Base-by-base conservation (phyloP, 441 rosid genomes). In the Pelargonium citronellum region DNA sequence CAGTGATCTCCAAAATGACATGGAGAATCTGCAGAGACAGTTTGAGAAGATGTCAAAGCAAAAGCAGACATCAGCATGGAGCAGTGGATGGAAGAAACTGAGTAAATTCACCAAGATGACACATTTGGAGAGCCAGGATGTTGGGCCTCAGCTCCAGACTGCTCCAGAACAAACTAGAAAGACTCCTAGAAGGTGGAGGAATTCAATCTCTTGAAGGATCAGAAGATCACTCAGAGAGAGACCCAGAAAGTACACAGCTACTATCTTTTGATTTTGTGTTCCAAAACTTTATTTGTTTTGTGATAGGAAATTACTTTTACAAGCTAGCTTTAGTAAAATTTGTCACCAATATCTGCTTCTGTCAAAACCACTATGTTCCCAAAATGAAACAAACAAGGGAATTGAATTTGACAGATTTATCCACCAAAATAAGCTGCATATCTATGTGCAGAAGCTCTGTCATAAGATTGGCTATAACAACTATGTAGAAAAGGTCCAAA, bases 151-250 rank as follows among this genome's bases (percentile, higher is more conserved):
- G 75, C 69, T 72, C 22, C 80, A 85, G 7, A 74, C 77, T 20
- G 71, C 82, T 44, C 84, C 77, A 37, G 93, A 86, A 58, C 89
- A 86, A 41, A 55, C 82, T 1, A 84, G 84, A 78, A 91, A 84
- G 79, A 77, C 91, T 24, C 92, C 97, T 19, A 86, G 99, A 82
- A 87, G 97, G 69, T 91, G 99, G 99, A 85, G 99, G 75, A 94
- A 94, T 81, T 94, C 99, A 7, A 89, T 90, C 77, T 94, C 99
- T 39, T 94, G 77, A 83, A 65, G 16, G 27, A 41, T 13, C 16
- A 19, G 13, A 27, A 62, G 37, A 1, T 30, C 34, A 5, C 1
- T 24, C 5, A 51, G 13, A 30, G 13, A 30, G 34, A 41, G 66
- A 13, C 57, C 20, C 16, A 5, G 34, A 60, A 67, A 37, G 57